Evolutionary conservation across 2,329 filamentous ascomycete species (phyloP).

Genomic region (Chrysoporthe puriensis): DNA sequence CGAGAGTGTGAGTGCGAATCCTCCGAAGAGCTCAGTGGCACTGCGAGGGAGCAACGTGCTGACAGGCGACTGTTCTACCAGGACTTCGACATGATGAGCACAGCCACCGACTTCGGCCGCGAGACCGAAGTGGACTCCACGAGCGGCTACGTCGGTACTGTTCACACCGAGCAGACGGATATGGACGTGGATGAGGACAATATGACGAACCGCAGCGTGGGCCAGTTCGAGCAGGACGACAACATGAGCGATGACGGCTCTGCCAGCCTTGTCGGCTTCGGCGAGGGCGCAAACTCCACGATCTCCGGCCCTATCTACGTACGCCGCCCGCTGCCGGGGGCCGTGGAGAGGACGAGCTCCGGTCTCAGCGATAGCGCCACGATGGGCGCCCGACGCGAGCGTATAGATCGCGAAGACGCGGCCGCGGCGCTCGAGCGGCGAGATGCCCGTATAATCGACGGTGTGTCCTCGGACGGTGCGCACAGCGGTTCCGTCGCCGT

Average conservation of each 20-base stretch:
- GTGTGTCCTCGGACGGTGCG: conserved; percentile 61
- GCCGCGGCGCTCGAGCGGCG: conserved; percentile 55
- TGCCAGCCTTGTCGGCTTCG: conserved; percentile 86
- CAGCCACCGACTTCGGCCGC: conserved; percentile 63
- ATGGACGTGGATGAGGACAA: conserved; percentile 58
- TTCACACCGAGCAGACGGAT: conserved; percentile 43
- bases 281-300: conserved; percentile 86
- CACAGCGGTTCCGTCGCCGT: conserved; percentile 39
- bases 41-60: conserved; percentile 41
- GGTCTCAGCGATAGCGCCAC: conserved; percentile 52
- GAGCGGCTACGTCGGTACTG: conserved; percentile 58
- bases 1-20: conserved; percentile 62
- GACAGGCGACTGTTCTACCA: conserved; percentile 41
- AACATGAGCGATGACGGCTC: conserved; percentile 85
- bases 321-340: conserved; percentile 50
- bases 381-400: conserved; percentile 37
- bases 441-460: conserved; percentile 70
- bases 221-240: conserved; percentile 56
- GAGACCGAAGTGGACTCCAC: conserved; percentile 45
- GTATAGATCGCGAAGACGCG: conserved; percentile 39
- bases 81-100: conserved; percentile 69
- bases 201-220: conserved; percentile 50
- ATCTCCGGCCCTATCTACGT: conserved; percentile 78
- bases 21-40: not conserved
- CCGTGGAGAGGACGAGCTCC: conserved; percentile 55